These are phyloP conservation scores for Fomitopsis palustris DNA, from an alignment of 1,284 basidiomycete genomes.

Conservation along the genomic window DNA sequence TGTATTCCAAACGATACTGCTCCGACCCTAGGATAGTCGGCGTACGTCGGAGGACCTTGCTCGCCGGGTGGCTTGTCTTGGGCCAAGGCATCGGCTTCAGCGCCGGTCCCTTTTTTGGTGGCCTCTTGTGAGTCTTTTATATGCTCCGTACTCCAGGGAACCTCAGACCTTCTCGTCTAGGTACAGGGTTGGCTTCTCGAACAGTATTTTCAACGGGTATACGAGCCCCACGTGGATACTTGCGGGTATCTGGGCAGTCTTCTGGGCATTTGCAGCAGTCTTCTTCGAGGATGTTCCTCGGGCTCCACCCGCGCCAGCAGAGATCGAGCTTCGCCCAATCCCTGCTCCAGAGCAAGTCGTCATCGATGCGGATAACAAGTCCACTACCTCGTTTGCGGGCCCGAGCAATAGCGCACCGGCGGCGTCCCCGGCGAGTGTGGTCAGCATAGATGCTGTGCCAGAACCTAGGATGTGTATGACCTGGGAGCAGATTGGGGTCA, in stretches of 20 bases:
- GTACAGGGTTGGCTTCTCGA: slow-evolving; percentile 28
- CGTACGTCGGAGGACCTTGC: slow-evolving; percentile 56
- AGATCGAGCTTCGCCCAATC: slow-evolving; percentile 10
- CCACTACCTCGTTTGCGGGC: background rate
- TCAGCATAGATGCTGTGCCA: background rate
- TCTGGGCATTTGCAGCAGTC: slow-evolving; percentile 41
- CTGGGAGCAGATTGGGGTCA: slow-evolving; percentile 42
- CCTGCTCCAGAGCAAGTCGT: slow-evolving; percentile 5
- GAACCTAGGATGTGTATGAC: slow-evolving; percentile 12
- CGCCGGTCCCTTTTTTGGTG: slow-evolving; percentile 64
- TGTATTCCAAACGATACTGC: slow-evolving; percentile 59
- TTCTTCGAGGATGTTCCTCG: slow-evolving; percentile 51
- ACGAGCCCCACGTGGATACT: slow-evolving; percentile 70
- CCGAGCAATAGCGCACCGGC: slow-evolving; percentile 1
- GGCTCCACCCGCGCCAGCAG: background rate
- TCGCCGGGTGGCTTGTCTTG: slow-evolving; percentile 61
- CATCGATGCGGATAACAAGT: background rate
- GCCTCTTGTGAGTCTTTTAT: slow-evolving; percentile 36
- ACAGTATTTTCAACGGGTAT: slow-evolving; percentile 52
- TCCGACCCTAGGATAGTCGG: slow-evolving; percentile 66
- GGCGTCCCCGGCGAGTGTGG: background rate
- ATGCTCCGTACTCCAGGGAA: background rate
- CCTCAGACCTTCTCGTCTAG: slow-evolving; percentile 8
- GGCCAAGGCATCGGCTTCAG: slow-evolving; percentile 64
- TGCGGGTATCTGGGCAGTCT: slow-evolving; percentile 49